phyloP scores from a whole-genome alignment of 2,329 filamentous ascomycete genomes.

The Rhynchosporium secalis region DNA sequence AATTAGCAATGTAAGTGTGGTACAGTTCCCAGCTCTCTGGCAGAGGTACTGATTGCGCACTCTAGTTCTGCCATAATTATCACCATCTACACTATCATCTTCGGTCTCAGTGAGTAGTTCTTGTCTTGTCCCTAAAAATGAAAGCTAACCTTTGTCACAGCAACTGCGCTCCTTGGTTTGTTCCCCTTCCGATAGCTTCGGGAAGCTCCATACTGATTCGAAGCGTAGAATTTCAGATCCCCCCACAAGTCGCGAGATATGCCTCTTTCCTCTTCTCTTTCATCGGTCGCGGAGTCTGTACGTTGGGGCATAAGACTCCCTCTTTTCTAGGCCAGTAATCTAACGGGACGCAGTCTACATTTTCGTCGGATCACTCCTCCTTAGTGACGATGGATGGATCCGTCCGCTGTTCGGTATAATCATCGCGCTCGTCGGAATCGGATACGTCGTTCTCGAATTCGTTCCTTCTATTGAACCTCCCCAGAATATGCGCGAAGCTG shows the following conservation, averaged over 20 bases:
- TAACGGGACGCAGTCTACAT: conserved; percentile 73
- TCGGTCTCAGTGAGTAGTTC: conserved; percentile 70
- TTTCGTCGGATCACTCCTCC: conserved; percentile 85
- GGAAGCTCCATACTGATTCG: conserved; percentile 11
- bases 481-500: conserved; percentile 52
- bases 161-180: conserved; percentile 64
- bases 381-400: conserved; percentile 63
- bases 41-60: conserved; percentile 36
- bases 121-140: background rate
- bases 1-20: conserved; percentile 56
- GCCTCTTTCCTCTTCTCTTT: conserved; percentile 98
- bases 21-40: conserved; percentile 8
- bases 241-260: conserved; percentile 88
- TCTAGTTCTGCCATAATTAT: conserved; percentile 71
- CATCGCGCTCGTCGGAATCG: conserved; percentile 75
- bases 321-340: background rate
- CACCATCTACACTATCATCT: conserved; percentile 85
- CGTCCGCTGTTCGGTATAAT: conserved; percentile 76
- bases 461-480: conserved; percentile 72
- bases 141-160: conserved; percentile 44
- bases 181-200: conserved; percentile 10
- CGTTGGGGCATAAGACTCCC: conserved; percentile 44
- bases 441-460: conserved; percentile 74
- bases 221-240: conserved; percentile 81
- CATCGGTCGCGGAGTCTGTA: conserved; percentile 91